Evolutionary conservation across 169 alveolate species (phyloP).

Genomic region (Plasmodium chabaudi): DNA sequence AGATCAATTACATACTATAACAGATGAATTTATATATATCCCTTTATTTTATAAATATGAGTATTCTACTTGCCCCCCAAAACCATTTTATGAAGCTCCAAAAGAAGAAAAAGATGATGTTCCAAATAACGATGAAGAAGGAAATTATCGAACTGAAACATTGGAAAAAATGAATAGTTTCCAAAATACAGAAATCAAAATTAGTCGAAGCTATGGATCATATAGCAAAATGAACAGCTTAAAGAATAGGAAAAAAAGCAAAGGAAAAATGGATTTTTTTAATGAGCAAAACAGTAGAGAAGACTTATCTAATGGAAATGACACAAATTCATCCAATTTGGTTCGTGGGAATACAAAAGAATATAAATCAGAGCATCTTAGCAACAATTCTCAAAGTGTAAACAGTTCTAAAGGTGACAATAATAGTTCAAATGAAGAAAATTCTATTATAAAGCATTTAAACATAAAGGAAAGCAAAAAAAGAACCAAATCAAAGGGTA

Average conservation of each 20-base stretch:
- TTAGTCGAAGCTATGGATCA: conserved; percentile 73
- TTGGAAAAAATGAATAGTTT: conserved; percentile 64
- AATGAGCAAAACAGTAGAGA: conserved; percentile 7
- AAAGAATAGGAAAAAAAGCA: conserved; percentile 54
- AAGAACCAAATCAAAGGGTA: conserved; percentile 5
- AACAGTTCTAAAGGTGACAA: not conserved
- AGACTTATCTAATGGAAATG: conserved; percentile 12
- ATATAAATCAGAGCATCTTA: not conserved
- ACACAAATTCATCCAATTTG: not conserved
- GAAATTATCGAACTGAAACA: conserved; percentile 5
- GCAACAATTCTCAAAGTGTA: too few species aligned
- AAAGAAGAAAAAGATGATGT: not conserved
- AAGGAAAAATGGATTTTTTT: not conserved
- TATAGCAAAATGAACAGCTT: conserved; percentile 28
- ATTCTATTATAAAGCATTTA: conserved; percentile 12
- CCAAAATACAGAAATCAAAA: conserved; percentile 73
- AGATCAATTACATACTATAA: conserved; percentile 27
- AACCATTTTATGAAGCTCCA: not conserved
- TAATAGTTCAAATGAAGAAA: conserved; percentile 19
- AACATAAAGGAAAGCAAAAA: conserved; percentile 16
- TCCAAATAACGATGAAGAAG: conserved; percentile 1
- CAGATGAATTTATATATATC: conserved; percentile 40
- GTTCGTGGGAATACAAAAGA: not conserved
- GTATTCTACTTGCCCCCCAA: not conserved
- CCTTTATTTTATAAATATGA: conserved; percentile 56